These are phyloP conservation scores for Solanum paucissectum DNA, from an alignment of 257 asterid species.

Conservation along the genomic window DNA sequence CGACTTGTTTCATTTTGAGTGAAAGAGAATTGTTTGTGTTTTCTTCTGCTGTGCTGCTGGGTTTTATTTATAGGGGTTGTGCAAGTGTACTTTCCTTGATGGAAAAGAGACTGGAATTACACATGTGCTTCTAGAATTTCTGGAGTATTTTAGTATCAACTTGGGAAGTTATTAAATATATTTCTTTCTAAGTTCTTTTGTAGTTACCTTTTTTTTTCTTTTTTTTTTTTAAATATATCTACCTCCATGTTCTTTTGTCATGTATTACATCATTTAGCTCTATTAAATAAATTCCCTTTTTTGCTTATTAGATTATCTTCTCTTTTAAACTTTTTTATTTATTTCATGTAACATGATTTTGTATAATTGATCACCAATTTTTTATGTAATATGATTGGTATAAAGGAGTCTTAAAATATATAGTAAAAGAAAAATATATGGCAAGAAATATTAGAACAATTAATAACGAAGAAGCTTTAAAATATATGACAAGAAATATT, in stretches of 20 bases:
- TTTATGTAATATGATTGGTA: too few relatives aligned
- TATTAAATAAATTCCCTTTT: neutral
- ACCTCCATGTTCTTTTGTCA: neutral
- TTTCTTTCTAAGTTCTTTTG: neutral
- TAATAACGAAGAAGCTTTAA: too few relatives aligned
- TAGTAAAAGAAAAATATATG: too few relatives aligned
- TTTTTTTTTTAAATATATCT: neutral
- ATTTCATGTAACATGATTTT: too few relatives aligned
- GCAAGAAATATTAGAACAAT: too few relatives aligned
- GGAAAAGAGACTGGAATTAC: neutral
- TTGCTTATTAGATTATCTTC: neutral
- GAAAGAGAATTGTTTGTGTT: neutral
- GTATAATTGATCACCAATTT: too few relatives aligned
- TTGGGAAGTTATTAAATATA: neutral
- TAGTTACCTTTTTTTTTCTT: neutral
- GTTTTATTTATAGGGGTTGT: neutral
- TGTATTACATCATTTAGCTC: neutral
- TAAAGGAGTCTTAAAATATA: too few relatives aligned
- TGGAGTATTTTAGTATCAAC: neutral
- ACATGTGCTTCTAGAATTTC: neutral
- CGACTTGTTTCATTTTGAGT: neutral
- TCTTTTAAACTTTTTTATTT: neutral
- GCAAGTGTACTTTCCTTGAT: neutral
- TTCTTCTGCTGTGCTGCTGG: neutral
- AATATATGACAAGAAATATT: too few relatives aligned